Evolutionary conservation across 2,329 filamentous ascomycete species (phyloP).

Genomic region (Sclerotinia sclerotiorum): DNA sequence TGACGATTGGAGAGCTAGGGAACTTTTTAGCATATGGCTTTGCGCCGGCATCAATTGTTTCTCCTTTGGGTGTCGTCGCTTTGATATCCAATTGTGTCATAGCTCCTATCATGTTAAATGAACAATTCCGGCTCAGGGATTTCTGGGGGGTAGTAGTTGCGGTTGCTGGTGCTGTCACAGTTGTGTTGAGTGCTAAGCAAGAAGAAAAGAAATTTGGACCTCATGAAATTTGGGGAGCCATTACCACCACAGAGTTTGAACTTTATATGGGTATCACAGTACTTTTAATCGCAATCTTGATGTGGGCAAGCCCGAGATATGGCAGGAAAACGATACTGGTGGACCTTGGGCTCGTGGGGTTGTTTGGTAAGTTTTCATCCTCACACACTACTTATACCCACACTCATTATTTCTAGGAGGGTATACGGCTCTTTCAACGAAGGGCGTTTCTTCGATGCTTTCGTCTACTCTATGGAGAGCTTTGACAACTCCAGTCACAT

Average conservation of each 20-base stretch:
- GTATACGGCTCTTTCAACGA: constrained; percentile 95
- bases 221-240: constrained; percentile 84
- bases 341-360: constrained; percentile 85
- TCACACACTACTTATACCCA: background rate
- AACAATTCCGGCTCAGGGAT: constrained; percentile 81
- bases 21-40: constrained; percentile 98
- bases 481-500: constrained; percentile 89
- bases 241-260: constrained; percentile 85
- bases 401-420: constrained; percentile 58
- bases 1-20: constrained; percentile 88
- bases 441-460: constrained; percentile 91
- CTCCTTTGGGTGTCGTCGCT: constrained; percentile 93
- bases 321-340: constrained; percentile 87
- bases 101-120: constrained; percentile 89
- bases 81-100: constrained; percentile 96
- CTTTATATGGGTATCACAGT: constrained; percentile 81
- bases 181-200: constrained; percentile 86
- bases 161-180: constrained; percentile 82
- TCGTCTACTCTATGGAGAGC: constrained; percentile 87
- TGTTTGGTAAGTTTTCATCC: constrained; percentile 69
- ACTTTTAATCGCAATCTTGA: constrained; percentile 69
- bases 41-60: constrained; percentile 95
- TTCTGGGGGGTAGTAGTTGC: constrained; percentile 86
- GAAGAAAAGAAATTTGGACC: constrained; percentile 90
- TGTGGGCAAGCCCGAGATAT: constrained; percentile 80